phyloP scores from a whole-genome alignment of 2,329 filamentous ascomycete genomes.

The Cercospora sojina region DNA sequence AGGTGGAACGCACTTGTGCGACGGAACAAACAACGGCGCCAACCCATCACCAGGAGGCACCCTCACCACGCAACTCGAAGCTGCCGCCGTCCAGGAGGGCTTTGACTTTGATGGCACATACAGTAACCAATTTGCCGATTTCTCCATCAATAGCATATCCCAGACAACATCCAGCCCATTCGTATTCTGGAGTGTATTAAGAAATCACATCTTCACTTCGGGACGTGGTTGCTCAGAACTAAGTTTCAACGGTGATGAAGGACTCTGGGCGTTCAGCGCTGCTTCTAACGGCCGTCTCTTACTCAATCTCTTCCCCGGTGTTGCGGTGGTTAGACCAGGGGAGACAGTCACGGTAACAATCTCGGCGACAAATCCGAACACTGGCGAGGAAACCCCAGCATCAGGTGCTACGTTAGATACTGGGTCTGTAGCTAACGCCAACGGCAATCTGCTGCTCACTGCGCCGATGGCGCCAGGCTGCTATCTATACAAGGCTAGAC shows the following conservation, averaged over 20 bases:
- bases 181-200: slow-evolving; percentile 30
- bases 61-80: slow-evolving; percentile 23
- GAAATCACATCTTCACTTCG: slow-evolving; percentile 17
- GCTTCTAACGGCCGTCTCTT: no score
- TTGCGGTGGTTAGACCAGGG: slow-evolving; percentile 6
- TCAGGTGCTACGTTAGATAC: slow-evolving; percentile 14
- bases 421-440: slow-evolving; percentile 8
- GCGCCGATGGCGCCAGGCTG: slow-evolving; percentile 18
- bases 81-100: slow-evolving; percentile 13
- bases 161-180: no score
- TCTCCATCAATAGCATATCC: slow-evolving; percentile 24
- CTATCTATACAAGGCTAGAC: slow-evolving; percentile 26
- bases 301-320: slow-evolving; percentile 2
- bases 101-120: slow-evolving; percentile 28
- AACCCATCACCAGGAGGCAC: slow-evolving; percentile 21
- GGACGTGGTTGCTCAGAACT: slow-evolving; percentile 25
- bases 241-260: background rate
- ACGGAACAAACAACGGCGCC: slow-evolving; percentile 21
- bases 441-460: slow-evolving; percentile 16
- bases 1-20: slow-evolving; percentile 26
- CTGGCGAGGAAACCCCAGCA: background rate
- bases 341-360: slow-evolving; percentile 2
- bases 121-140: slow-evolving; percentile 21
- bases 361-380: background rate
- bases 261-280: slow-evolving; percentile 19